A percentile compares a stretch with the other conserved stretches of the same genome.
Conservation (phyloP, 2,329 filamentous ascomycete species). For the Ophiosphaerella narmari region DNA sequence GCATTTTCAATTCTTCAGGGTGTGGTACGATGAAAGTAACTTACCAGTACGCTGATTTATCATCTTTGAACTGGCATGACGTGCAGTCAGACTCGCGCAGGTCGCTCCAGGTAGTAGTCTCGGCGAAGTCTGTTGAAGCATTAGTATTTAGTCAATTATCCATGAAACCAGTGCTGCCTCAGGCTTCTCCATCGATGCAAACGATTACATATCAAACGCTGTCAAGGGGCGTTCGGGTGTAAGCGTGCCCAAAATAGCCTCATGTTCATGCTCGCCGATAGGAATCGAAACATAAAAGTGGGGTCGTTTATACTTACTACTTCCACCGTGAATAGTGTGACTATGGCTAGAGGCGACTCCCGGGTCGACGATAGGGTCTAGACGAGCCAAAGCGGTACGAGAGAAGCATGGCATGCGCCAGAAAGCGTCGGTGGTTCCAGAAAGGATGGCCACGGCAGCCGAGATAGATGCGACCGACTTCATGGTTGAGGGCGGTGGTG, state of each 20-base stretch:
- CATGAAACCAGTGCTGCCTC: conserved; percentile 26
- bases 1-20: not conserved
- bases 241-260: conserved; percentile 4
- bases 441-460: conserved; percentile 38
- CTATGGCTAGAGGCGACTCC: conserved; percentile 35
- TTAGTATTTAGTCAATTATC: conserved; percentile 24
- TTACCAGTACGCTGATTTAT: conserved; percentile 50
- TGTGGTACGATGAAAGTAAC: not conserved
- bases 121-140: conserved; percentile 56
- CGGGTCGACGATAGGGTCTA: conserved; percentile 52
- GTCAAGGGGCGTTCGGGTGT: conserved; percentile 1
- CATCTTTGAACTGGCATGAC: conserved; percentile 60
- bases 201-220: conserved; percentile 2
- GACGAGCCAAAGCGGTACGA: conserved; percentile 63
- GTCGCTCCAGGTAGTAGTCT: conserved; percentile 64
- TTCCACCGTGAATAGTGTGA: conserved; percentile 43
- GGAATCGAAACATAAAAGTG: conserved; percentile 40
- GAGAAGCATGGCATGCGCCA: conserved; percentile 71
- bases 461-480: conserved; percentile 36
- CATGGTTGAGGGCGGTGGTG: conserved; percentile 24
- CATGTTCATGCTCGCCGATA: conserved; percentile 34
- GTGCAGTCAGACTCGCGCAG: conserved; percentile 70
- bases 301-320: conserved; percentile 59
- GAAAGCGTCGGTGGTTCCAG: conserved; percentile 63
- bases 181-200: conserved; percentile 1